Conservation (phyloP, 352 stramenopile genomes). For the Phytopythium vexans region DNA sequence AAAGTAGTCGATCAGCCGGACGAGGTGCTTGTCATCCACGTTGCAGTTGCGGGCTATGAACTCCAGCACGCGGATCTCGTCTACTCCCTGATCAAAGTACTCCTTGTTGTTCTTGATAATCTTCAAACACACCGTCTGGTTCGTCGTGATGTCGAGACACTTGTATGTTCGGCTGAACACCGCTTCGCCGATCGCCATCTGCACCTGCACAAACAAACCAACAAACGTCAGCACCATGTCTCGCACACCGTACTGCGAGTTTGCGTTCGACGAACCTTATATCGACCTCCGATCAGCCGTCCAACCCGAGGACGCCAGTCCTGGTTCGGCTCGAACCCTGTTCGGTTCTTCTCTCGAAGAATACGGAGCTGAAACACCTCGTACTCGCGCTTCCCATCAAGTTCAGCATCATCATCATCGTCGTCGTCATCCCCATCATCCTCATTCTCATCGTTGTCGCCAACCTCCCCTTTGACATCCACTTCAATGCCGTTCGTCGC, state of each 20-base stretch:
- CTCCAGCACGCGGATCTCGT: slow-evolving; percentile 77
- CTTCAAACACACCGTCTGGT: slow-evolving; percentile 94
- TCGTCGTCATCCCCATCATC: slow-evolving; percentile 29
- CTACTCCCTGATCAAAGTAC: slow-evolving; percentile 97
- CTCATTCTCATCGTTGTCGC: slow-evolving; percentile 10
- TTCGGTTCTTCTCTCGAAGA: slow-evolving; percentile 75
- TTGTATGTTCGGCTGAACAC: slow-evolving; percentile 87
- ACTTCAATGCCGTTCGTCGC: too few relatives aligned
- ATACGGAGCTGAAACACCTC: slow-evolving; percentile 71
- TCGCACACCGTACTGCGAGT: too few relatives aligned
- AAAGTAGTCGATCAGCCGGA: slow-evolving; percentile 95
- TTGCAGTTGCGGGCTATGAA: slow-evolving; percentile 76
- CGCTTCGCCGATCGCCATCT: slow-evolving; percentile 71
- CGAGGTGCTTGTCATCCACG: slow-evolving; percentile 90
- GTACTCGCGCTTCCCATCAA: slow-evolving; percentile 49
- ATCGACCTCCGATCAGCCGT: slow-evolving; percentile 53
- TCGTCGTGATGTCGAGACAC: slow-evolving; percentile 48
- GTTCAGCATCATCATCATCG: slow-evolving; percentile 33
- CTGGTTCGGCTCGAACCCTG: slow-evolving; percentile 75
- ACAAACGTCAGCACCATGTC: slow-evolving; percentile 1
- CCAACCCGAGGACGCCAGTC: slow-evolving; percentile 67
- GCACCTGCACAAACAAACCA: slow-evolving; percentile 33
- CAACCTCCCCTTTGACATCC: slow-evolving; percentile 24
- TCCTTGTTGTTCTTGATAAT: slow-evolving; percentile 99
- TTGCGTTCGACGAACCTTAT: slow-evolving; percentile 60